Evolutionary conservation across 164 flowering plant species (phyloP).

Genomic region (Litsea cubeba): DNA sequence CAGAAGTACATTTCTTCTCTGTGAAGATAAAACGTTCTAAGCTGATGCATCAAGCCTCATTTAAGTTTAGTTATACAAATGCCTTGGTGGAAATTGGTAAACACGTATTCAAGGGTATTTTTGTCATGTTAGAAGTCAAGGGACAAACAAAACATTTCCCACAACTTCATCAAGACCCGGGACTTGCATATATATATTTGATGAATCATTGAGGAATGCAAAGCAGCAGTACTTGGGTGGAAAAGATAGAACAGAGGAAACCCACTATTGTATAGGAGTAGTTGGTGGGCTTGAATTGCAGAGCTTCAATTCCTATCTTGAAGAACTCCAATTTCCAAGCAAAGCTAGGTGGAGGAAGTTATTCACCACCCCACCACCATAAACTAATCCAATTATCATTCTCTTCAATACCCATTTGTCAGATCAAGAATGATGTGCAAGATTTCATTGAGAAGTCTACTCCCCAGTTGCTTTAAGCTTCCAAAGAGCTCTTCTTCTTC

Average conservation of each 20-base stretch:
- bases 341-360: neutral
- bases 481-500: constrained; percentile 1
- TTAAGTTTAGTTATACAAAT: neutral
- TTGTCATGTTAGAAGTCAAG: neutral
- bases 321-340: neutral
- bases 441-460: constrained; percentile 18
- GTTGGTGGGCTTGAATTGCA: neutral
- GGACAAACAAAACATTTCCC: neutral
- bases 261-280: neutral
- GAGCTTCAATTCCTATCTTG: neutral
- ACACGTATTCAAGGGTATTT: neutral
- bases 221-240: neutral
- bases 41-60: too few relatives aligned
- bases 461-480: constrained; percentile 27
- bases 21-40: neutral
- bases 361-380: neutral
- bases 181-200: neutral
- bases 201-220: neutral
- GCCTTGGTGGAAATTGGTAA: neutral
- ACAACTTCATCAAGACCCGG: neutral
- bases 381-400: neutral
- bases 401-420: neutral
- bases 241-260: neutral
- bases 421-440: constrained; percentile 8
- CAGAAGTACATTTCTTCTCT: neutral